Conservation (phyloP, 164 flowering plant species). For the Buxus sempervirens region DNA sequence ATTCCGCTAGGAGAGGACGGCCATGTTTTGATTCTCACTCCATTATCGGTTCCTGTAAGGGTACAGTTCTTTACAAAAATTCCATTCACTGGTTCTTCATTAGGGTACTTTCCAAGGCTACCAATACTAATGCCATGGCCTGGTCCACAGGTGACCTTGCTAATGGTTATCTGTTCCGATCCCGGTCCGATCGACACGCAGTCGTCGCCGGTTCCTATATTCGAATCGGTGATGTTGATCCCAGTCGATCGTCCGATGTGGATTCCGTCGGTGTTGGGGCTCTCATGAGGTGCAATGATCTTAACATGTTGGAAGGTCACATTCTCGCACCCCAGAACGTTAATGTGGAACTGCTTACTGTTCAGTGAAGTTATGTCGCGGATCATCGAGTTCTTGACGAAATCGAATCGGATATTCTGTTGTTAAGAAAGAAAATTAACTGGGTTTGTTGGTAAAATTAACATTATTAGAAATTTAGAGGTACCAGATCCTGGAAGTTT, state of each 20-base stretch:
- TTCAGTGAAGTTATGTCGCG: constrained; percentile 20
- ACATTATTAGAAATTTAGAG: too few relatives aligned
- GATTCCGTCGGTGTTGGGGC: constrained; percentile 55
- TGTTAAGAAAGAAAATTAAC: not conserved
- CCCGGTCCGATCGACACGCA: constrained; percentile 44
- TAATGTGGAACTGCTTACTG: constrained; percentile 38
- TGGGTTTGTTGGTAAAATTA: too few relatives aligned
- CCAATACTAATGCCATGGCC: constrained; percentile 52
- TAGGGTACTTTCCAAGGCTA: constrained; percentile 23
- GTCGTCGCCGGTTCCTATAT: constrained; percentile 45
- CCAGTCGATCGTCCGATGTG: constrained; percentile 27
- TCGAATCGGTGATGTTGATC: constrained; percentile 16
- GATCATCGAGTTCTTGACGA: constrained; percentile 26
- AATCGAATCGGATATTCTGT: constrained; percentile 34
- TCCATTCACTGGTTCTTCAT: constrained; percentile 14
- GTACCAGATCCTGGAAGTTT: too few relatives aligned
- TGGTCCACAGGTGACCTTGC: constrained; percentile 38
- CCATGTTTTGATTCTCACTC: constrained; percentile 38
- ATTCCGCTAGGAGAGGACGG: constrained; percentile 3
- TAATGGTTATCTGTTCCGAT: constrained; percentile 16
- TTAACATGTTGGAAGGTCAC: constrained; percentile 14
- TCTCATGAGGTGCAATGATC: constrained; percentile 30
- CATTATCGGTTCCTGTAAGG: constrained; percentile 21
- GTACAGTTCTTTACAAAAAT: constrained; percentile 22
- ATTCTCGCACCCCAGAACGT: constrained; percentile 24